Base-by-base conservation (phyloP, 331 rosid genomes). In the Acacia pycnantha region DNA sequence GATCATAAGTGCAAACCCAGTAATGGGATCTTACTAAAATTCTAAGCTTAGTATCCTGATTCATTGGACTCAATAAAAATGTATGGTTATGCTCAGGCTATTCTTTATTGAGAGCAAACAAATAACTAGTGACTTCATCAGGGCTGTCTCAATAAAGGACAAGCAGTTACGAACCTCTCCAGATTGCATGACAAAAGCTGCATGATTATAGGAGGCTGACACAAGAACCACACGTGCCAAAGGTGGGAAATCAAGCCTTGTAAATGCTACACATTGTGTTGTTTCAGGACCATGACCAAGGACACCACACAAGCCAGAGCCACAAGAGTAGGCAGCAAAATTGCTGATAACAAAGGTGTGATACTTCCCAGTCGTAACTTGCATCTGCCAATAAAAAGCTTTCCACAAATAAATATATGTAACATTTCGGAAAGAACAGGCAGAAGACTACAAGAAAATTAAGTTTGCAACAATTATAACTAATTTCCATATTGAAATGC, bases 241-340 rank as follows among this genome's bases (percentile, higher is more conserved):
- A 79, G 89, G 84, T 59, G 97, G 98, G 82, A 95, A 88, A 51
- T 74, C 82, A 59, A 95, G 88, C 79, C 86, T 88, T 35, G 94
- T 91, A 77, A 95, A 87, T 26, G 96, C 81, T 53, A 90, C 93
- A 86, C 93, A 89, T 84, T 86, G 98, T 64, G 93, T 95, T 70
- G 94, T 88, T 85, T 90, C 93, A 37, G 91, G 78, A 26, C 98
- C 98, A 81, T 95, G 98, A 84, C 98, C 98, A 73, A 95, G 98
- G 79, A 92, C 96, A 65, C 98, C 98, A 75, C 91, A 93, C 85
- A 95, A 92, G 76, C 94, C 86, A 81, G 94, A 93, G 82, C 98
- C 98, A 73, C 98, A 95, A 19, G 98, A 90, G 82, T 95, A 95
- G 44, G 93, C 94, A 35, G 96, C 87, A 47, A 97, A 90, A 68